Evolutionary conservation across 768 basidiomycete species (phyloP).

Genomic region (Phaeolepiota aurea): DNA sequence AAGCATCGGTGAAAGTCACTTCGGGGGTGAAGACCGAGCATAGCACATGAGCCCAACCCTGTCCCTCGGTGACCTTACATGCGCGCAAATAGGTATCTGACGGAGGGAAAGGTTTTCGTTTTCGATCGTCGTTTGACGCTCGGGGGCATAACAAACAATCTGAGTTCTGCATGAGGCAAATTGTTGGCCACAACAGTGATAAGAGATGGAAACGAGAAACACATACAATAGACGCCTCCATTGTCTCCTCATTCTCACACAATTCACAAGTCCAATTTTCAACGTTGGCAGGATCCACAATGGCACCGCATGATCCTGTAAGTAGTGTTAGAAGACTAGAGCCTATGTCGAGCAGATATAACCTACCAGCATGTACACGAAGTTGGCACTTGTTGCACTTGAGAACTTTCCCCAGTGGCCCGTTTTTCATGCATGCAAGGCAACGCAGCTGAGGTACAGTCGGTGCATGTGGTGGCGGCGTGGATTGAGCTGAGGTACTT

Average conservation of each 20-base stretch:
- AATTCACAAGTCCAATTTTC: constrained; percentile 85
- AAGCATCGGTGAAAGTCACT: constrained; percentile 71
- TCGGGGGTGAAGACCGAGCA: constrained; percentile 88
- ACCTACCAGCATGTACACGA: constrained; percentile 70
- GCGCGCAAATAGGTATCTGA: constrained; percentile 63
- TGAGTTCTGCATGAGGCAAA: constrained; percentile 50
- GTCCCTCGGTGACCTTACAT: constrained; percentile 87
- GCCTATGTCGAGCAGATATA: no score
- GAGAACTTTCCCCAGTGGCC: constrained; percentile 69
- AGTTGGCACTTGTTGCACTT: constrained; percentile 78
- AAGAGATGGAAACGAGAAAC: not conserved
- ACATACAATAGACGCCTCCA: constrained; percentile 77
- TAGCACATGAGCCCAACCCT: constrained; percentile 86
- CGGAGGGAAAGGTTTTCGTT: constrained; percentile 35
- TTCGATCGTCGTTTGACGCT: constrained; percentile 38
- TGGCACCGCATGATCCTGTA: constrained; percentile 60
- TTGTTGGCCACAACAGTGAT: constrained; percentile 5
- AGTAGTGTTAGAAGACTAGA: no score
- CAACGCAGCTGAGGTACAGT: constrained; percentile 62
- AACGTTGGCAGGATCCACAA: constrained; percentile 50
- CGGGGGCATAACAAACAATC: constrained; percentile 83
- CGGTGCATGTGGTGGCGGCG: constrained; percentile 53
- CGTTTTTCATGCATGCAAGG: constrained; percentile 64
- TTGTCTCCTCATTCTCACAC: constrained; percentile 74
- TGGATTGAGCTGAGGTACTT: constrained; percentile 41